phyloP scores from a whole-genome alignment of 129 eudicot species.

The Mikania micrantha region DNA sequence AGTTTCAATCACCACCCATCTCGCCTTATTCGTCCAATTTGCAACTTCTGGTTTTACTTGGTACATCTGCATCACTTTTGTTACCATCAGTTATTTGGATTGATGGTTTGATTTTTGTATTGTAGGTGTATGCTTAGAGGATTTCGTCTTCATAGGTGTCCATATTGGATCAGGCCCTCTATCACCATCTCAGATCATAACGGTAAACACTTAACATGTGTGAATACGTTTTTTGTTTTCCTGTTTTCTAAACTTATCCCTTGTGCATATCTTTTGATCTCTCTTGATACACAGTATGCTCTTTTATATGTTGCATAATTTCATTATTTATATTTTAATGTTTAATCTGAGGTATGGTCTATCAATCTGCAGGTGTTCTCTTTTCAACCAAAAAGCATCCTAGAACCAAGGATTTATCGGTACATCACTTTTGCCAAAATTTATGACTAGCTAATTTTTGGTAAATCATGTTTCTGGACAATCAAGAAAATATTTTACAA shows the following conservation, averaged over 20 bases:
- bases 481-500: neutral
- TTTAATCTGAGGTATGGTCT: neutral
- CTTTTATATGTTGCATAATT: neutral
- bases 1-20: neutral
- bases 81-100: slow-evolving; percentile 1
- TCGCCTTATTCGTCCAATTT: neutral
- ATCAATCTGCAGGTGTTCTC: slow-evolving; percentile 30
- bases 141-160: slow-evolving; percentile 89
- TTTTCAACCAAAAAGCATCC: slow-evolving; percentile 49
- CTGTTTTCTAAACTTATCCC: neutral
- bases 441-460: neutral
- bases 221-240: neutral
- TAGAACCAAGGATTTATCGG: slow-evolving; percentile 50
- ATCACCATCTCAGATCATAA: slow-evolving; percentile 83
- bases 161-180: slow-evolving; percentile 90
- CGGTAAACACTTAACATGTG: slow-evolving; percentile 32
- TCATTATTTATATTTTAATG: neutral
- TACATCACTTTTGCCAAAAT: slow-evolving; percentile 6
- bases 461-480: neutral
- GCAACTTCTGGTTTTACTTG: neutral
- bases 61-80: slow-evolving; percentile 4
- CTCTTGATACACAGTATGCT: neutral
- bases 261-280: neutral
- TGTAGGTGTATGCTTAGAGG: slow-evolving; percentile 96
- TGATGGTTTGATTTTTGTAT: slow-evolving; percentile 3